Evolutionary conservation across 805 yeast species (phyloP), one percentile per base, ranked within the genome.

Genomic region (Nakazawaea sp.): DNA sequence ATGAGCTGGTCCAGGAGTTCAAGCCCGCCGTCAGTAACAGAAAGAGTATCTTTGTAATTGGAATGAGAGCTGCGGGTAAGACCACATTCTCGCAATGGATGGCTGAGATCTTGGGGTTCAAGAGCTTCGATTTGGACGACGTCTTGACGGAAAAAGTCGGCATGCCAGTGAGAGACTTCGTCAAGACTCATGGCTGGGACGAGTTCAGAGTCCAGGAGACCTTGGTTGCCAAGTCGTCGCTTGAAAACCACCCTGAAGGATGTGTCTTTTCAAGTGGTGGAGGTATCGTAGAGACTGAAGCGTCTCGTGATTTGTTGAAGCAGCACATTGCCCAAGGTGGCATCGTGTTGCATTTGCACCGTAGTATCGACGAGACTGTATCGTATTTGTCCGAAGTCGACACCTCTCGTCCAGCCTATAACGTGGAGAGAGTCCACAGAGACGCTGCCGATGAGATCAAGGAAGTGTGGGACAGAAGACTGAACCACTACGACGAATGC

Each of bases 51-150:
- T 72, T 88, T 33, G 72, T 90, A 27, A 82, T 92, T 55, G 98
- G 98, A 30, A 92, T 92, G 98, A 75, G 98, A 56, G 98, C 96
- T 15, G 95, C 96, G 17, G 98, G 98, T 16, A 92, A 92, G 60
- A 75, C 95, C 3, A 81, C 95, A 1, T 69, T 88, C 50, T 80
- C 96, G 29, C 69, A 74, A 44, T 82, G 95, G 81, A 75, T 84
- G 47, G 80, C 95, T 7, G 59, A 71, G 20, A 67, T 72, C 24
- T 62, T 86, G 40, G 89, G 85, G 16, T 80, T 78, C 61, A 59
- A 68, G 38, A 70, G 81, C 38, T 53, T 85, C 27, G 99, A 92
- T 52, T 61, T 90, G 42, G 99, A 92, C 56, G 64, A 67, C 10
- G 68, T 71, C 18, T 72, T 90, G 43, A 96, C 84, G 49, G 62